Evolutionary conservation across 441 rosid genomes (phyloP).

Genomic region (Erodium trifolium): DNA sequence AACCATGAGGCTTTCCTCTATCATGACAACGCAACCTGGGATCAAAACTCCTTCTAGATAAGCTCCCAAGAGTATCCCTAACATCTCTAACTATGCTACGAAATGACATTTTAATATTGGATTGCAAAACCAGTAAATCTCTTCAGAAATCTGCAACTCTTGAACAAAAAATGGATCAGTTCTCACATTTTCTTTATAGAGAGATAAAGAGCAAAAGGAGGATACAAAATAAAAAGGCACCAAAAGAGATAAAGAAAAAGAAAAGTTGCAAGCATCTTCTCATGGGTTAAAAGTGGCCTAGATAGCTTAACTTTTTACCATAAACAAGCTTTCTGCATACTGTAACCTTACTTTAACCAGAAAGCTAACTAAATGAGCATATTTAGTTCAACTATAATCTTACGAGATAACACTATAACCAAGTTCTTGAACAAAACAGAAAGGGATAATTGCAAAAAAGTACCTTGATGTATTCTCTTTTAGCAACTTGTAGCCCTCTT

Average conservation of each 20-base stretch:
- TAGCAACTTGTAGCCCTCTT: too few relatives aligned
- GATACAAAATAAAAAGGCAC: too few relatives aligned
- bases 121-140: not conserved
- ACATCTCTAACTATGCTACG: slow-evolving; percentile 90
- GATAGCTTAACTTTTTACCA: not conserved
- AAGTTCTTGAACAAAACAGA: not conserved
- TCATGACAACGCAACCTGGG: slow-evolving; percentile 54
- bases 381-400: not conserved
- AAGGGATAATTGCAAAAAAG: not conserved
- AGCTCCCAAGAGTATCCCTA: slow-evolving; percentile 87
- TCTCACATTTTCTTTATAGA: not conserved
- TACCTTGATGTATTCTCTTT: too few relatives aligned
- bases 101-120: slow-evolving; percentile 53
- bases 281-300: not conserved
- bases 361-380: not conserved
- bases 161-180: not conserved
- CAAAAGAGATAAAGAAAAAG: not conserved
- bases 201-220: too few relatives aligned
- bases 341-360: not conserved
- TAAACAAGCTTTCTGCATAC: not conserved
- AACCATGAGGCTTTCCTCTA: slow-evolving; percentile 70
- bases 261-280: not conserved
- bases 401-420: too few relatives aligned
- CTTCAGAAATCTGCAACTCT: not conserved
- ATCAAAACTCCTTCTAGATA: slow-evolving; percentile 80